phyloP scores from a whole-genome alignment of 2,329 filamentous ascomycete species.

The Nigrospora osmanthi region DNA sequence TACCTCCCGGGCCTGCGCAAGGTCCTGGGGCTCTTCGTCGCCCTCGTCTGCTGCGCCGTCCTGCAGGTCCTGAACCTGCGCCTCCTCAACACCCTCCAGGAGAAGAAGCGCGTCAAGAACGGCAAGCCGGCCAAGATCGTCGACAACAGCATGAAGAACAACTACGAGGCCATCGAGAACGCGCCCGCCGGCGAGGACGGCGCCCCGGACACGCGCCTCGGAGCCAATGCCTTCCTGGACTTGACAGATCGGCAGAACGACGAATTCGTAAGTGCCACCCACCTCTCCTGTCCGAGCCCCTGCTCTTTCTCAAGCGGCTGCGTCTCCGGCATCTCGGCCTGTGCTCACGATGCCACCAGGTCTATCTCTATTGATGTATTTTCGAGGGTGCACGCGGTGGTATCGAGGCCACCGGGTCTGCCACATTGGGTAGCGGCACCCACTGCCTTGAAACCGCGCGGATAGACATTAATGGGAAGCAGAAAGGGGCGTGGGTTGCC shows the following conservation, averaged over 20 bases:
- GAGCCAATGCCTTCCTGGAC: conserved; percentile 46
- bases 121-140: conserved; percentile 53
- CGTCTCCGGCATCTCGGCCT: too few species aligned
- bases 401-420: too few species aligned
- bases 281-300: too few species aligned
- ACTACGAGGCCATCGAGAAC: conserved; percentile 30
- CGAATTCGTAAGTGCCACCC: conserved; percentile 42
- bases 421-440: too few species aligned
- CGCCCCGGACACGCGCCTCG: conserved; percentile 20
- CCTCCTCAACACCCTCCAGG: conserved; percentile 49
- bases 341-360: too few species aligned
- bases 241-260: conserved; percentile 61
- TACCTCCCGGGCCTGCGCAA: conserved; percentile 51
- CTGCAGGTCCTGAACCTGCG: conserved; percentile 48
- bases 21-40: conserved; percentile 46
- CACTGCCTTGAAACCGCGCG: too few species aligned
- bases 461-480: too few species aligned
- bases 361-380: too few species aligned
- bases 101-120: conserved; percentile 43
- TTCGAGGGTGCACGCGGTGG: too few species aligned
- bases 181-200: conserved; percentile 41
- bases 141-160: conserved; percentile 52
- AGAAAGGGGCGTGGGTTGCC: too few species aligned
- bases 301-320: too few species aligned
- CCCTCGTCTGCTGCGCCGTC: conserved; percentile 41